Evolutionary conservation across 345 rosid genomes (phyloP).

Genomic region (Eucalyptus viminalis): DNA sequence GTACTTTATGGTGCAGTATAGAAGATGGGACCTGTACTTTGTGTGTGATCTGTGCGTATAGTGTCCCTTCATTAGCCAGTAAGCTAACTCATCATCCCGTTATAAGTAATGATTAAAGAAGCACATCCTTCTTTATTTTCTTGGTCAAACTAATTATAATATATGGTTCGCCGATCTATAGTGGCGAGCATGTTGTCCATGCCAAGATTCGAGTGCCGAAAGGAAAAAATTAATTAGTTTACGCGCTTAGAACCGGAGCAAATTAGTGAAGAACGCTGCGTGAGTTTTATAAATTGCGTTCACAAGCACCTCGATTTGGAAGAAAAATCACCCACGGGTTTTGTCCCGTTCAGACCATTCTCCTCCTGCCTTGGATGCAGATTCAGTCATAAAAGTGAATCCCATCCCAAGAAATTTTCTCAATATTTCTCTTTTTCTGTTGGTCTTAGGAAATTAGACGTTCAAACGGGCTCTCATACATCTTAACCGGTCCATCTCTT

Average conservation of each 20-base stretch:
- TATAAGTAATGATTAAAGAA: not conserved
- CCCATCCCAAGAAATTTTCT: not conserved
- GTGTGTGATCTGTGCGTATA: not conserved
- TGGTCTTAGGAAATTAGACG: accelerated
- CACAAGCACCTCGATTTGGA: not conserved
- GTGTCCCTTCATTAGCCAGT: not conserved
- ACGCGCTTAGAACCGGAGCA: not conserved
- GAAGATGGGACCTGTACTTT: too few relatives aligned
- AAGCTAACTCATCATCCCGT: not conserved
- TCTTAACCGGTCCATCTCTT: not conserved
- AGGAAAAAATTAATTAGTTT: not conserved
- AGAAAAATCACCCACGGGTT: not conserved
- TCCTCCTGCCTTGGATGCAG: not conserved
- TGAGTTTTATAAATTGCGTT: not conserved
- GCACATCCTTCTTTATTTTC: not conserved
- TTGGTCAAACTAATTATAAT: not conserved
- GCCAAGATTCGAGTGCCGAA: not conserved
- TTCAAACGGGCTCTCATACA: not conserved
- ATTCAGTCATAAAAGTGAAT: not conserved
- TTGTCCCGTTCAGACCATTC: not conserved
- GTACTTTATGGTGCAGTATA: too few relatives aligned
- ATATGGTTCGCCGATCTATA: not conserved
- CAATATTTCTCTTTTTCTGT: not conserved
- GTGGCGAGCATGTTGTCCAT: not conserved
- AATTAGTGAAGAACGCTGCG: not conserved